Evolutionary conservation across 805 yeast genomes (phyloP).

Genomic region (Schwanniomyces yamadae): DNA sequence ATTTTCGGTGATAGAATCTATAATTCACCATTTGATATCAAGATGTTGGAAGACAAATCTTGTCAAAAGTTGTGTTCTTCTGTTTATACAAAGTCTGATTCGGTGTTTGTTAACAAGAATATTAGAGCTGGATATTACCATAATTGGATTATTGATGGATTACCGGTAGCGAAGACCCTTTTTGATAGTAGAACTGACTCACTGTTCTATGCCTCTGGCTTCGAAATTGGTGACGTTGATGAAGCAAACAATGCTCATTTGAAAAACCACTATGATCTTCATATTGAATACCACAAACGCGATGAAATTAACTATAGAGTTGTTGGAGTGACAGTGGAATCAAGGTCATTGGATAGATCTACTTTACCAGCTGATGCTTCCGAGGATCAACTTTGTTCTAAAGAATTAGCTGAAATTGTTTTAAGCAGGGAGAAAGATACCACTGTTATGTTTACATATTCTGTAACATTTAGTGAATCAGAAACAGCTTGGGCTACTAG

Average conservation of each 20-base stretch:
- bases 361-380: constrained; percentile 20
- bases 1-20: constrained; percentile 94
- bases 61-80: constrained; percentile 69
- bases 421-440: constrained; percentile 52
- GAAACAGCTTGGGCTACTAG: constrained; percentile 93
- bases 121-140: constrained; percentile 81
- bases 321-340: constrained; percentile 83
- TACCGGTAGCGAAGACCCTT: constrained; percentile 78
- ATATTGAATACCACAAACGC: constrained; percentile 79
- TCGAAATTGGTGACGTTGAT: constrained; percentile 72
- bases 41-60: constrained; percentile 68
- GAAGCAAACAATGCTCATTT: constrained; percentile 56
- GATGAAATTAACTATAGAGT: constrained; percentile 70
- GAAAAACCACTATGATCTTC: constrained; percentile 77
- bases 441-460: constrained; percentile 76
- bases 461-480: constrained; percentile 69
- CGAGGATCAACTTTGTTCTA: constrained; percentile 28
- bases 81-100: constrained; percentile 62
- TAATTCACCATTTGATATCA: constrained; percentile 82
- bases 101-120: constrained; percentile 72
- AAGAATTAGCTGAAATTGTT: constrained; percentile 40
- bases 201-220: constrained; percentile 75
- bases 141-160: constrained; percentile 93
- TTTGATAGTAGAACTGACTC: constrained; percentile 57
- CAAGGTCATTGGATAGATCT: constrained; percentile 52